Conservation (phyloP, 176 grass and related monocot genomes). For the Musa schizocarpa region DNA sequence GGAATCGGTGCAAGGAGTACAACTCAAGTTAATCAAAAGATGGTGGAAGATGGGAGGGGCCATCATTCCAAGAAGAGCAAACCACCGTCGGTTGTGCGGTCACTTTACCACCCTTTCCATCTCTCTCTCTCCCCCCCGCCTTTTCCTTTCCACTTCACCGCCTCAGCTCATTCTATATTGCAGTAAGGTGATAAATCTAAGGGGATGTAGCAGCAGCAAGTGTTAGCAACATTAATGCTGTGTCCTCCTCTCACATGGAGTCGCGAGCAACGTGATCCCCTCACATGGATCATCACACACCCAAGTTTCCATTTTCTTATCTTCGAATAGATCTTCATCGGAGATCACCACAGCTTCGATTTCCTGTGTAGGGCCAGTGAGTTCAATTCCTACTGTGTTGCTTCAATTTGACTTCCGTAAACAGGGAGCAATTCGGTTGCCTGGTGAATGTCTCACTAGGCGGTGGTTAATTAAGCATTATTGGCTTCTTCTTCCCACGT, state of each 20-base stretch:
- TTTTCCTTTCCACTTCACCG: background rate
- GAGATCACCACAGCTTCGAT: no score
- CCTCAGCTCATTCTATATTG: background rate
- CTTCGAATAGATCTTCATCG: no score
- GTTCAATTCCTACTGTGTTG: background rate
- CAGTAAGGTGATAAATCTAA: background rate
- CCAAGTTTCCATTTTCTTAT: background rate
- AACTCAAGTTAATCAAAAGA: conserved; percentile 39
- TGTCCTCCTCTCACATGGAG: background rate
- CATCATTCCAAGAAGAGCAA: conserved; percentile 31
- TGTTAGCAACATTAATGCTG: background rate
- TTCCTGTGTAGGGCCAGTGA: no score
- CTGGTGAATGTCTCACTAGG: no score
- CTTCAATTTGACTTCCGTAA: background rate
- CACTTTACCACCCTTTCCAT: conserved; percentile 30
- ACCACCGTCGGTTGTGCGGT: conserved; percentile 58
- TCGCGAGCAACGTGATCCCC: conserved; percentile 9
- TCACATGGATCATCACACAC: conserved; percentile 29
- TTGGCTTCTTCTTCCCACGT: background rate
- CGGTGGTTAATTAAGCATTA: background rate
- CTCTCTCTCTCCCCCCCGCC: background rate
- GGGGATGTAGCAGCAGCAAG: background rate
- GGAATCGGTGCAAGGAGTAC: conserved; percentile 40
- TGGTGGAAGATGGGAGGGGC: background rate
- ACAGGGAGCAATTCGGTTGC: no score